Evolutionary conservation across 495 filamentous ascomycete genomes (phyloP).

Genomic region (Pseudevernia furfuracea): DNA sequence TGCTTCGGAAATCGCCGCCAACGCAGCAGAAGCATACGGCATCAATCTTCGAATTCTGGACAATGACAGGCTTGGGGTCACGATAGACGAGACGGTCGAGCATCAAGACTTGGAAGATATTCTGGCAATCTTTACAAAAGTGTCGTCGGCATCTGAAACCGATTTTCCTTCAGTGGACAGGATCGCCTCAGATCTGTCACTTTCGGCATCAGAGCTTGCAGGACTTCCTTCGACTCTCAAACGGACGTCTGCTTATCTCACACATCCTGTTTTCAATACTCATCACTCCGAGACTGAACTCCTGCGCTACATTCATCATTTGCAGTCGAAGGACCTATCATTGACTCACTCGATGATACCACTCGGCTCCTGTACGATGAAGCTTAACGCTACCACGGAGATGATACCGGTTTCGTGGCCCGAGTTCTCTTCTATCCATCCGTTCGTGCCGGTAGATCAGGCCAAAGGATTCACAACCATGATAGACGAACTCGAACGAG

Average conservation of each 20-base stretch:
- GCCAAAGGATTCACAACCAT: constrained; percentile 62
- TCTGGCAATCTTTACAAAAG: constrained; percentile 48
- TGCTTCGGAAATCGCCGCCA: constrained; percentile 44
- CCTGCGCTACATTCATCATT: constrained; percentile 87
- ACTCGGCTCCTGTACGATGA: constrained; percentile 99
- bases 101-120: constrained; percentile 54
- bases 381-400: constrained; percentile 92
- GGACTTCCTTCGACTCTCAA: constrained; percentile 53
- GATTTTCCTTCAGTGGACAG: constrained; percentile 27
- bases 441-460: constrained; percentile 59
- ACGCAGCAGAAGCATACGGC: constrained; percentile 41
- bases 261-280: constrained; percentile 93
- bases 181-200: constrained; percentile 29
- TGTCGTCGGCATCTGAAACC: constrained; percentile 27
- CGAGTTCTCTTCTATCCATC: constrained; percentile 81
- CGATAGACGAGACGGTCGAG: constrained; percentile 66
- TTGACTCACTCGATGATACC: constrained; percentile 98
- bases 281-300: constrained; percentile 96
- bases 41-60: constrained; percentile 62
- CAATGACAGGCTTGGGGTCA: constrained; percentile 54
- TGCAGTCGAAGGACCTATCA: constrained; percentile 93
- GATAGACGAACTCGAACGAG: constrained; percentile 62
- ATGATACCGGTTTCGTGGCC: constrained; percentile 85
- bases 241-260: constrained; percentile 69
- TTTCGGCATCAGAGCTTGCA: constrained; percentile 30